phyloP scores from a whole-genome alignment of 2,329 filamentous ascomycete species.

The Claviceps pazoutovae region DNA sequence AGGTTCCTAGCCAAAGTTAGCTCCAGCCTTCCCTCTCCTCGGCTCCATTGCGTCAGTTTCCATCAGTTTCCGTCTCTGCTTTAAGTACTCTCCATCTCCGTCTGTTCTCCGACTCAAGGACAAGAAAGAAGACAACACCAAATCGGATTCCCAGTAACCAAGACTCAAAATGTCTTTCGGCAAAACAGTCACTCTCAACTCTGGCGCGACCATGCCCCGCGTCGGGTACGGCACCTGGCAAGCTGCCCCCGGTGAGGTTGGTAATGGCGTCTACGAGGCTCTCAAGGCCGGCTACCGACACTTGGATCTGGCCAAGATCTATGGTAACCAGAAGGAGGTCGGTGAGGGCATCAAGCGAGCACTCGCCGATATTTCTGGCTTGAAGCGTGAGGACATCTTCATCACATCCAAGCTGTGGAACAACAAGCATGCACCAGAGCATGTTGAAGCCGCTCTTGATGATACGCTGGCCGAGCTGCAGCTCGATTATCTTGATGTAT shows the following conservation, averaged over 20 bases:
- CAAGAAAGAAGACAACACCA: neutral
- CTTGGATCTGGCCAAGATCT: slow-evolving; percentile 39
- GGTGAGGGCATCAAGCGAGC: slow-evolving; percentile 39
- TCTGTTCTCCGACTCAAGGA: neutral
- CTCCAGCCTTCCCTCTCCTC: neutral
- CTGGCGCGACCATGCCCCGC: slow-evolving; percentile 50
- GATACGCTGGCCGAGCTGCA: slow-evolving; percentile 41
- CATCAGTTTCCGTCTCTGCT: too few species aligned
- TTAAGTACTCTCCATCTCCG: neutral
- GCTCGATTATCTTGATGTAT: slow-evolving; percentile 42
- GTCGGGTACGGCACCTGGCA: slow-evolving; percentile 54
- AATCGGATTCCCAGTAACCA: neutral
- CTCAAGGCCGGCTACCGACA: slow-evolving; percentile 51
- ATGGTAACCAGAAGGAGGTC: slow-evolving; percentile 51
- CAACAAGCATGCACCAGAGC: slow-evolving; percentile 45
- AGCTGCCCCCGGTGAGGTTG: slow-evolving; percentile 49
- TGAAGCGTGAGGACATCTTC: slow-evolving; percentile 43
- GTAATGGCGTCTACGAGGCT: slow-evolving; percentile 48
- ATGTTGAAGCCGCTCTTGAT: slow-evolving; percentile 41
- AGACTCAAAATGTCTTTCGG: slow-evolving; percentile 39
- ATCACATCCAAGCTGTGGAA: slow-evolving; percentile 55
- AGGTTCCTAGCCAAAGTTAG: too few species aligned
- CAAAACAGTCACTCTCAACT: slow-evolving; percentile 43
- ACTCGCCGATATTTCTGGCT: slow-evolving; percentile 30
- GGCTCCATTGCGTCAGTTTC: neutral